A percentile compares a stretch with the other conserved stretches of the same genome.
phyloP scores from a whole-genome alignment of 768 basidiomycete genomes.

The Collybiopsis confluens region DNA sequence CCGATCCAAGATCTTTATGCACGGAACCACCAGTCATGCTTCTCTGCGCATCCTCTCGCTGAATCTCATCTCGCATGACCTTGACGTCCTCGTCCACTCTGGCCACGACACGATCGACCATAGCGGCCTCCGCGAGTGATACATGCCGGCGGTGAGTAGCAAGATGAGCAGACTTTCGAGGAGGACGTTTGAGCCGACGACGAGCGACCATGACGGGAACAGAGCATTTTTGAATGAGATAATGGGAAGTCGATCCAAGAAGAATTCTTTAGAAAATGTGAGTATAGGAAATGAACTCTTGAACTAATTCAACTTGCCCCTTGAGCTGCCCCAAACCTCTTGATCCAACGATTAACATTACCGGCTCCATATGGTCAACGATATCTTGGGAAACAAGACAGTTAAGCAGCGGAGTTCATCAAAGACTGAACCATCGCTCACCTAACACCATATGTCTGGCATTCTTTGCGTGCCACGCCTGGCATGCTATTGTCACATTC shows the following conservation, averaged over 20 bases:
- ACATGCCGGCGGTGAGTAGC: conserved; percentile 79
- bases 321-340: conserved; percentile 84
- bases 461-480: conserved; percentile 98
- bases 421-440: too few species aligned
- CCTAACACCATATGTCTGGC: conserved; percentile 77
- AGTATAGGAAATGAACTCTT: not conserved
- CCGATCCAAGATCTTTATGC: conserved; percentile 12
- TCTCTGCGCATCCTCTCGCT: conserved; percentile 57
- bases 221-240: conserved; percentile 90
- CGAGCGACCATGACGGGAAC: conserved; percentile 97
- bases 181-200: conserved; percentile 83
- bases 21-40: conserved; percentile 25
- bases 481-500: conserved; percentile 83
- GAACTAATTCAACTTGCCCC: conserved; percentile 49
- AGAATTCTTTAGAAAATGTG: conserved; percentile 55
- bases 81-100: conserved; percentile 86
- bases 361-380: conserved; percentile 81
- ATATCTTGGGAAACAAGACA: conserved; percentile 45
- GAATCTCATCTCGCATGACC: conserved; percentile 73
- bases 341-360: conserved; percentile 94
- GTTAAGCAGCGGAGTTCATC: too few species aligned
- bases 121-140: conserved; percentile 77
- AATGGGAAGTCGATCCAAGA: conserved; percentile 92
- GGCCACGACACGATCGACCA: conserved; percentile 78
- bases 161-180: conserved; percentile 75